These are phyloP conservation scores for Pseudopithomyces maydicus DNA, from an alignment of 2,329 filamentous ascomycete species.

Conservation along the genomic window DNA sequence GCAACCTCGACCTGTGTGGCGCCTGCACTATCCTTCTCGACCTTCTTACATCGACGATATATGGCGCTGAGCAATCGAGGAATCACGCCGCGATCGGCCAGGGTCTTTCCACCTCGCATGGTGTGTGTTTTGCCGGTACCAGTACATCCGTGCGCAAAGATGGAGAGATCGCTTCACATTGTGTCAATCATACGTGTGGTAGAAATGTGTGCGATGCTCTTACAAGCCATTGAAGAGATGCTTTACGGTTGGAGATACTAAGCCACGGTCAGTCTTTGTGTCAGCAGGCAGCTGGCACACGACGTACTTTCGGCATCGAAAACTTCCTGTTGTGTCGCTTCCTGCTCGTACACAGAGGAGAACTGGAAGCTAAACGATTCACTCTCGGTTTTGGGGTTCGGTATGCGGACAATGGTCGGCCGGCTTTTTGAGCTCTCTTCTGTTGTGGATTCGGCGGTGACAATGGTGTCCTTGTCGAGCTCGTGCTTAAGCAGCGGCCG, in stretches of 20 bases:
- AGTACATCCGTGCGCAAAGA: slow-evolving; percentile 92
- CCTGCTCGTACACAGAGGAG: slow-evolving; percentile 86
- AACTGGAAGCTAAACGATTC: slow-evolving; percentile 96
- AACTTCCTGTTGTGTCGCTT: slow-evolving; percentile 80
- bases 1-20: slow-evolving; percentile 73
- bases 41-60: slow-evolving; percentile 83
- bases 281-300: not conserved
- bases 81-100: slow-evolving; percentile 86
- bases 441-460: slow-evolving; percentile 63
- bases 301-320: slow-evolving; percentile 83
- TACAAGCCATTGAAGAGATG: slow-evolving; percentile 82
- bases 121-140: slow-evolving; percentile 96
- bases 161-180: slow-evolving; percentile 55
- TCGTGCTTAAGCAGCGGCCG: slow-evolving; percentile 86
- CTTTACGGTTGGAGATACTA: slow-evolving; percentile 88
- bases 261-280: slow-evolving; percentile 19
- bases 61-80: slow-evolving; percentile 83
- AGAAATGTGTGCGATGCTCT: slow-evolving; percentile 60
- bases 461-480: slow-evolving; percentile 84
- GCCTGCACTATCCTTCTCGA: slow-evolving; percentile 76
- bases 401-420: slow-evolving; percentile 78
- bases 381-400: slow-evolving; percentile 87
- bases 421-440: slow-evolving; percentile 47
- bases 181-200: not conserved
- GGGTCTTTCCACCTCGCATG: slow-evolving; percentile 87